phyloP scores from a whole-genome alignment of 305 asterid species.

The Fraxinus angustifolia region DNA sequence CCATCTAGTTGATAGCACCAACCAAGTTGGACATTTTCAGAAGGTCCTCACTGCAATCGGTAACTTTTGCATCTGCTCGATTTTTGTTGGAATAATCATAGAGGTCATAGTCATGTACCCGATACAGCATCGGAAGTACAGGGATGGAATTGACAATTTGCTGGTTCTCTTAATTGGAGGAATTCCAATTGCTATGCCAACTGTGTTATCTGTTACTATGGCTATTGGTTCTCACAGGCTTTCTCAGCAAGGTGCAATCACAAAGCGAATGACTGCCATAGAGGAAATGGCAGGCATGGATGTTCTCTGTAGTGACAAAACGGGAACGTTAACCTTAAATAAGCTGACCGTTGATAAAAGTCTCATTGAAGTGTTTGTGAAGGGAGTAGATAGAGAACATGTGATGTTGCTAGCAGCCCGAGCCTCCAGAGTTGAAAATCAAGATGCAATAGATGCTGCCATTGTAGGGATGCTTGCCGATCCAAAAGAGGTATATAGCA shows the following conservation, averaged over 20 bases:
- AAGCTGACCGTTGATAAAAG: conserved; percentile 48
- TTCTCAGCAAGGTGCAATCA: conserved; percentile 54
- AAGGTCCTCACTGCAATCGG: conserved; percentile 60
- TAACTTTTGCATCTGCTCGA: conserved; percentile 63
- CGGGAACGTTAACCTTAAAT: conserved; percentile 52
- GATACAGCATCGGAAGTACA: conserved; percentile 50
- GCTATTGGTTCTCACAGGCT: conserved; percentile 62
- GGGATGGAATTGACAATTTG: conserved; percentile 50
- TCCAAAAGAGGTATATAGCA: conserved; percentile 61
- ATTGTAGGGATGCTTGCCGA: conserved; percentile 86
- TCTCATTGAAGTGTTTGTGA: conserved; percentile 49
- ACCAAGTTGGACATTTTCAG: conserved; percentile 58
- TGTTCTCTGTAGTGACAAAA: conserved; percentile 53
- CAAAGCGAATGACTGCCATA: conserved; percentile 58
- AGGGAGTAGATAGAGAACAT: conserved; percentile 61
- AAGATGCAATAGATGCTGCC: conserved; percentile 85
- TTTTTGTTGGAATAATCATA: conserved; percentile 45
- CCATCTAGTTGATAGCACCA: conserved; percentile 57
- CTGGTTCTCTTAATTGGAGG: conserved; percentile 53
- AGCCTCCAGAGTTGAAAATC: conserved; percentile 77
- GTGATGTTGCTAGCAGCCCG: conserved; percentile 68
- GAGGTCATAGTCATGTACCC: conserved; percentile 59
- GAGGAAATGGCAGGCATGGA: conserved; percentile 66
- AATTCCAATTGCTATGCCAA: conserved; percentile 57
- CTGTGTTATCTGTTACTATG: conserved; percentile 53